These are phyloP conservation scores for Ceratocystis cubensis DNA, from an alignment of 2,329 filamentous ascomycete genomes.

Conservation along the genomic window DNA sequence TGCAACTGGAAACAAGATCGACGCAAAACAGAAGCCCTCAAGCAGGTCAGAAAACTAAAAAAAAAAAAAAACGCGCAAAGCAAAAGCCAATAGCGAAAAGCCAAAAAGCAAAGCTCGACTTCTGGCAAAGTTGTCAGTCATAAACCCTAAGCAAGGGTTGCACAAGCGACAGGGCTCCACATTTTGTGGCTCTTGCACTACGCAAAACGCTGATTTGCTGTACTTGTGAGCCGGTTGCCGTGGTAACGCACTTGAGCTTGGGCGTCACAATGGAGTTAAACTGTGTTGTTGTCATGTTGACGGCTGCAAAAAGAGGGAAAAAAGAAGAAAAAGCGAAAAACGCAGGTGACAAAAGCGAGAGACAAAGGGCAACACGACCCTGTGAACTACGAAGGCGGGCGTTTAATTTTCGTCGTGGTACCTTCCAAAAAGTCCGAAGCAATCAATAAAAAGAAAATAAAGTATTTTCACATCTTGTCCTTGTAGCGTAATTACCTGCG, in stretches of 20 bases:
- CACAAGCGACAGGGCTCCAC: background rate
- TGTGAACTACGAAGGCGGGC: background rate
- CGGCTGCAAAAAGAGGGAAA: background rate
- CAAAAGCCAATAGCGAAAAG: too few species aligned
- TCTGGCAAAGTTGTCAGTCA: background rate
- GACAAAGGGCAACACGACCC: background rate
- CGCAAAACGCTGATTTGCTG: background rate
- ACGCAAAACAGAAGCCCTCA: too few species aligned
- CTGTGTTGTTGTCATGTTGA: slow-evolving; percentile 10
- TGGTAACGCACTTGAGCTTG: slow-evolving; percentile 1
- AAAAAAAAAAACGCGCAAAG: too few species aligned
- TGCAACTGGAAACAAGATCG: too few species aligned
- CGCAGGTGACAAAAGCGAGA: background rate
- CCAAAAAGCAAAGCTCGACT: too few species aligned
- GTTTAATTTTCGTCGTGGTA: background rate
- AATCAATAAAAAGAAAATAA: background rate
- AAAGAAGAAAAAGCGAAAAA: background rate
- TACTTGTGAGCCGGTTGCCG: background rate
- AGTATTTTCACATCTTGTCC: background rate
- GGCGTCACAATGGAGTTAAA: slow-evolving; percentile 4
- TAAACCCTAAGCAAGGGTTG: background rate
- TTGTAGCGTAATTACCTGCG: background rate
- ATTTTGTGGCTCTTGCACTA: background rate
- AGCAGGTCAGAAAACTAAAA: too few species aligned
- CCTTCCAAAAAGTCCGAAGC: background rate